phyloP scores from a whole-genome alignment of 2,329 filamentous ascomycete genomes.

The Trichoderma sp. region DNA sequence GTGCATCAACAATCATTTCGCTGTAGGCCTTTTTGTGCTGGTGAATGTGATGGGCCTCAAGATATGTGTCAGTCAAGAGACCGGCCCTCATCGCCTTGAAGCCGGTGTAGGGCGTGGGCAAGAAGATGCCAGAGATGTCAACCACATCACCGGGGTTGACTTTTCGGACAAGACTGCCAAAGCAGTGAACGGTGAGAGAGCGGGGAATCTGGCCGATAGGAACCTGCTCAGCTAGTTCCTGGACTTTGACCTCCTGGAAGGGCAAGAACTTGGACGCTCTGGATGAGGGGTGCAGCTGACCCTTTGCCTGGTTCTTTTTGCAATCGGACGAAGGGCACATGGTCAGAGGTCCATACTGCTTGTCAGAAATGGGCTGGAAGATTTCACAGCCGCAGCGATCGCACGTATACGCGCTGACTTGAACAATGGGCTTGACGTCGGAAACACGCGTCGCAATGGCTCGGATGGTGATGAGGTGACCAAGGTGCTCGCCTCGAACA shows the following conservation, averaged over 20 bases:
- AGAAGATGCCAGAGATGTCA: conserved; percentile 90
- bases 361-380: conserved; percentile 91
- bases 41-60: conserved; percentile 88
- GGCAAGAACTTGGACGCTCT: conserved; percentile 94
- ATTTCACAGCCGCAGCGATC: conserved; percentile 96
- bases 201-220: conserved; percentile 96
- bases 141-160: conserved; percentile 93
- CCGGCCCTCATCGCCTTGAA: conserved; percentile 97
- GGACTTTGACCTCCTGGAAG: conserved; percentile 98
- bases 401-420: conserved; percentile 96
- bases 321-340: conserved; percentile 91
- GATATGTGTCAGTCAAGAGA: conserved; percentile 92
- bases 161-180: conserved; percentile 79
- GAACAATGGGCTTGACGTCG: conserved; percentile 95
- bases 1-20: conserved; percentile 79
- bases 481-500: conserved; percentile 88
- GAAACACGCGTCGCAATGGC: conserved; percentile 94
- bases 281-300: conserved; percentile 91
- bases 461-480: conserved; percentile 87
- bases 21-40: conserved; percentile 99
- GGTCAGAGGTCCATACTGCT: conserved; percentile 82
- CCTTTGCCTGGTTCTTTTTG: conserved; percentile 84
- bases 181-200: conserved; percentile 83
- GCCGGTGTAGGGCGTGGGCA: conserved; percentile 97
- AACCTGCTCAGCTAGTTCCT: conserved; percentile 98